A percentile compares a stretch with the other conserved stretches of the same genome.
Conservation (phyloP, 257 asterid genomes). For the Primulina eburnea region DNA sequence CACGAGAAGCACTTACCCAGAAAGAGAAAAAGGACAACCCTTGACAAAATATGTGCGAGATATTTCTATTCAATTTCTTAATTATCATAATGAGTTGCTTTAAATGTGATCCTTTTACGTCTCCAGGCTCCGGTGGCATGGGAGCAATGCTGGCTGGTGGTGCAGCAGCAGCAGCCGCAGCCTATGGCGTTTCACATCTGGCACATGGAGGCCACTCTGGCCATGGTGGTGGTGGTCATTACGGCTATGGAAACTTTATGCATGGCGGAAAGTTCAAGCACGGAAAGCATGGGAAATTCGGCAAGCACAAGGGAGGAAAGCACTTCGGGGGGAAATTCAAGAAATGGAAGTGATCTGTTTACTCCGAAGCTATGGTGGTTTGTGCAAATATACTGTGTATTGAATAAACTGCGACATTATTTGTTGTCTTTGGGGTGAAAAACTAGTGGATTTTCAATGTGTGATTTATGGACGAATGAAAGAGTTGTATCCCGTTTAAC, state of each 20-base stretch:
- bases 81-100: background rate
- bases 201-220: conserved; percentile 26
- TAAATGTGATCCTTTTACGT: background rate
- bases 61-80: background rate
- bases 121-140: conserved; percentile 35
- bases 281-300: conserved; percentile 36
- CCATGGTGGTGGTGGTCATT: conserved; percentile 29
- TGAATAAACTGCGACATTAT: background rate
- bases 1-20: background rate
- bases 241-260: conserved; percentile 26
- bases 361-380: background rate
- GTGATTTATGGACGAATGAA: background rate
- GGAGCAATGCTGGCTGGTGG: conserved; percentile 53
- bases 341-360: conserved; percentile 52
- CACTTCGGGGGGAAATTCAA: conserved; percentile 42
- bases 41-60: background rate
- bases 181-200: conserved; percentile 36
- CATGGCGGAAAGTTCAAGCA: conserved; percentile 43
- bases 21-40: background rate
- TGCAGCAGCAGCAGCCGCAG: conserved; percentile 63
- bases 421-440: background rate
- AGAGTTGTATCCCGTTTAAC: background rate
- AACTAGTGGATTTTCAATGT: background rate
- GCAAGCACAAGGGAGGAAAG: conserved; percentile 36
- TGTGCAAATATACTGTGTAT: background rate